Evolutionary conservation across 805 yeast genomes (phyloP), one percentile per base, ranked within the genome.

Genomic region (Spathaspora passalidarum): DNA sequence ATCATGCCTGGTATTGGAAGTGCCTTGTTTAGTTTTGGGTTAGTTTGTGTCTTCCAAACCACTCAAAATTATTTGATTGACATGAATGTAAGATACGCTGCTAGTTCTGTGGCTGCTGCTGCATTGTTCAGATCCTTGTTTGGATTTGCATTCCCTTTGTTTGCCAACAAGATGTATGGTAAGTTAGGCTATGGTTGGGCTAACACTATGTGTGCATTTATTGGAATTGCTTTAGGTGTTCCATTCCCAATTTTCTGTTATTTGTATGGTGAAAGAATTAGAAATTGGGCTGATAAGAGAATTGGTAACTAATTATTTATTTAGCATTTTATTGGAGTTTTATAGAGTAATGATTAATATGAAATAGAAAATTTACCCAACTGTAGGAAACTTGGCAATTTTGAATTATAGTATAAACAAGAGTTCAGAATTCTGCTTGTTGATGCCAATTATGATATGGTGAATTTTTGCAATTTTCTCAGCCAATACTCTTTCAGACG

Each of bases 101-200:
- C 74, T 10, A 59, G 66, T 29, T 61, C 72, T 13, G 64, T 69
- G 4, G 73, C 74, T 2, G 73, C 75, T 2, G 72, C 72, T 3
- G 72, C 73, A n/a, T 56, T 69, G 23, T 68, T 69, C 52, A 55
- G 75, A 41, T 65, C 67, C 17, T 50, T 64, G 14, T 65, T 69
- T 52, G 75, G 73, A 10, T 68, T 68, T 44, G 51, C 56, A 38
- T 68, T 69, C 54, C 75, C 74, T 2, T 50, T 69, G 17, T 65
- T 68, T 47, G 73, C 73, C 8, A 51, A 59, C n/a, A 53, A 55
- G 32, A 65, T 69, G 69, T 69, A 69, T 44, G 63, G 49, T 14
- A 49, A 43, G 32, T 49, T 69, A 40, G 62, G 61, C 8, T 69
- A 69, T 48, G 73, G 73, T 5, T 68, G 74, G 73, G 73, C 69